A percentile compares a stretch with the other conserved stretches of the same genome.
phyloP scores from a whole-genome alignment of 2,329 filamentous ascomycete species.

The Colletotrichum sojae region DNA sequence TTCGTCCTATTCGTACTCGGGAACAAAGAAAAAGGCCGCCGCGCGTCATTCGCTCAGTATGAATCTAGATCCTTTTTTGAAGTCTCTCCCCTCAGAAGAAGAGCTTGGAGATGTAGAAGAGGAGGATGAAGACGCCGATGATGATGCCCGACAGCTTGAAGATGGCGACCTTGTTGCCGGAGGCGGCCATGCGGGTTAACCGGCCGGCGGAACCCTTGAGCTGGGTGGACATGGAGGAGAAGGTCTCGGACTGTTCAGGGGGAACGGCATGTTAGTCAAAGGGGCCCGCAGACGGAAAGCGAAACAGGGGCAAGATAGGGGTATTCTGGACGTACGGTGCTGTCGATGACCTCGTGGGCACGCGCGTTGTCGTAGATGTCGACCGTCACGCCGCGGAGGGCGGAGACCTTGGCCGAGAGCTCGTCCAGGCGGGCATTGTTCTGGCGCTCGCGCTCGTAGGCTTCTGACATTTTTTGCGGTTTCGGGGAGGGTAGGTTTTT shows the following conservation, averaged over 20 bases:
- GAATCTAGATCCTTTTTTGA: not conserved
- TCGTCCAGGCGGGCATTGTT: conserved; percentile 96
- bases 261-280: not conserved
- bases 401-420: conserved; percentile 90
- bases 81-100: conserved; percentile 63
- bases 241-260: conserved; percentile 81
- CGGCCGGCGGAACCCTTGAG: conserved; percentile 88
- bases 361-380: conserved; percentile 98
- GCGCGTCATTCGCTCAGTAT: no score
- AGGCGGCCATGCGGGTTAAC: conserved; percentile 89
- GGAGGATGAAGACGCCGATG: conserved; percentile 77
- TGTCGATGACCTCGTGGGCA: conserved; percentile 89
- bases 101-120: conserved; percentile 81
- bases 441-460: conserved; percentile 86
- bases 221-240: conserved; percentile 86
- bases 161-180: conserved; percentile 91
- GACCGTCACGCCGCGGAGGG: conserved; percentile 92
- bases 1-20: no score
- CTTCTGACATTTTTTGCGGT: conserved; percentile 74
- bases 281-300: not conserved
- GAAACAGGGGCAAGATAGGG: conserved; percentile 9
- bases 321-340: conserved; percentile 73
- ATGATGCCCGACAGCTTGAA: conserved; percentile 91
- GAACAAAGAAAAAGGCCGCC: no score
- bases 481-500: not conserved